Percentiles rank a stretch among this genome's conserved stretches.
phyloP scores from a whole-genome alignment of 805 yeast species.

The Myxozyma lipomycoides region DNA sequence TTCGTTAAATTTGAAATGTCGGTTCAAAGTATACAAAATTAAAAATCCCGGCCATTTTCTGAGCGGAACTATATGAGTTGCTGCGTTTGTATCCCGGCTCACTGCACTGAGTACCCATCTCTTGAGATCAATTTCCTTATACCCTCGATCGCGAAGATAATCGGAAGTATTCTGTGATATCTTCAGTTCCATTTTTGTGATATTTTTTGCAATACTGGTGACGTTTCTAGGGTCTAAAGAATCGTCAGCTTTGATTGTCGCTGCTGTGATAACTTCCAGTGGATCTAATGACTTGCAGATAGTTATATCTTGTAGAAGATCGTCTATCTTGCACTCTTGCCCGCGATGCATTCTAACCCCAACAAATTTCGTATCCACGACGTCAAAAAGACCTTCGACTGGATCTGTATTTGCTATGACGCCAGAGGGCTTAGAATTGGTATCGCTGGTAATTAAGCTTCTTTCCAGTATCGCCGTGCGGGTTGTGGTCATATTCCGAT shows the following conservation, averaged over 20 bases:
- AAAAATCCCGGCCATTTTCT: slow-evolving; percentile 19
- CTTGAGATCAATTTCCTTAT: slow-evolving; percentile 8
- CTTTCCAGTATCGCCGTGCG: too few relatives aligned
- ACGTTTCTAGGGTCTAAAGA: too few relatives aligned
- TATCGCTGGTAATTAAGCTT: slow-evolving; percentile 5
- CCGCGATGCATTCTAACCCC: background rate
- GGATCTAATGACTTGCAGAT: background rate
- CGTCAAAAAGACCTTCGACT: too few relatives aligned
- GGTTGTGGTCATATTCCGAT: too few relatives aligned
- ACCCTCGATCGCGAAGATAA: too few relatives aligned
- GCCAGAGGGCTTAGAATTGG: slow-evolving; percentile 13
- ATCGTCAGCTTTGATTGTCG: too few relatives aligned
- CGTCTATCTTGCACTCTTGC: background rate
- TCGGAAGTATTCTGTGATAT: too few relatives aligned
- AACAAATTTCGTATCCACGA: background rate
- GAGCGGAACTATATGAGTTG: slow-evolving; percentile 5
- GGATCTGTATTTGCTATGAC: too few relatives aligned
- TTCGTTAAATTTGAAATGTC: background rate
- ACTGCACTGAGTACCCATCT: slow-evolving; percentile 12
- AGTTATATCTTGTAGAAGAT: background rate
- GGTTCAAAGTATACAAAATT: slow-evolving; percentile 5
- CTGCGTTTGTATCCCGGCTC: slow-evolving; percentile 1
- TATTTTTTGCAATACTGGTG: too few relatives aligned
- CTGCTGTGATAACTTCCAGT: background rate
- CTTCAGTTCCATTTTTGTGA: too few relatives aligned